These are phyloP conservation scores for Ceratocystis smalleyi DNA, from an alignment of 2,329 filamentous ascomycete species.

Conservation along the genomic window DNA sequence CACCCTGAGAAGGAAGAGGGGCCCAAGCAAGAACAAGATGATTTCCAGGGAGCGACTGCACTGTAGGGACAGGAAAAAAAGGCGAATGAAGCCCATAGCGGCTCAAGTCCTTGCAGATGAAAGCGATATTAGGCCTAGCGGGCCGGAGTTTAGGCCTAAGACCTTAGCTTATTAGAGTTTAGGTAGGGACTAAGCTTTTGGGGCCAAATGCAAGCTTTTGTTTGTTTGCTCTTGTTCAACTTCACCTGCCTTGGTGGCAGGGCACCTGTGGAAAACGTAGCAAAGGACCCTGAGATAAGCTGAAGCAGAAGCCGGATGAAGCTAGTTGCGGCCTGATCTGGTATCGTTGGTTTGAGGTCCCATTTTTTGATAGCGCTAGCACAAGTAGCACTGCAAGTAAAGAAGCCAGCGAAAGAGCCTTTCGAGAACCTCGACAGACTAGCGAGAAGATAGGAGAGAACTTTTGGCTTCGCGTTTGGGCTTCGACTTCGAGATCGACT, in stretches of 20 bases:
- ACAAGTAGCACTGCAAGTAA: too few species aligned
- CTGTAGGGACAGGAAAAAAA: background rate
- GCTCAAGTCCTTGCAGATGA: background rate
- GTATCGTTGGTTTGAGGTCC: background rate
- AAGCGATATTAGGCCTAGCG: background rate
- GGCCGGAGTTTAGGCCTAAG: background rate
- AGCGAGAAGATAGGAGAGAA: too few species aligned
- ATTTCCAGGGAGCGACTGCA: background rate
- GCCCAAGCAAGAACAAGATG: background rate
- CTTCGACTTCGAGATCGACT: conserved; percentile 1
- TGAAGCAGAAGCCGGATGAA: background rate
- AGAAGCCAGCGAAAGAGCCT: too few species aligned
- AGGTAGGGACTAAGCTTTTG: background rate
- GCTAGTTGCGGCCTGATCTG: background rate
- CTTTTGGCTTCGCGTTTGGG: background rate
- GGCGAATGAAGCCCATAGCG: background rate
- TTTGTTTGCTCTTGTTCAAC: background rate
- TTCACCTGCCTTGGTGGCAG: background rate
- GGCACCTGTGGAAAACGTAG: background rate
- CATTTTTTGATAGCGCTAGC: background rate
- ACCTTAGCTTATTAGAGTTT: conserved; percentile 1
- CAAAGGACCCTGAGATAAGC: background rate
- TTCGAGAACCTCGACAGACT: too few species aligned
- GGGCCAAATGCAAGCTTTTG: background rate
- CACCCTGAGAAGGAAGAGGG: too few species aligned